Base-by-base conservation (phyloP, 108 stramenopile genomes). In the Cyclotella sp. region DNA sequence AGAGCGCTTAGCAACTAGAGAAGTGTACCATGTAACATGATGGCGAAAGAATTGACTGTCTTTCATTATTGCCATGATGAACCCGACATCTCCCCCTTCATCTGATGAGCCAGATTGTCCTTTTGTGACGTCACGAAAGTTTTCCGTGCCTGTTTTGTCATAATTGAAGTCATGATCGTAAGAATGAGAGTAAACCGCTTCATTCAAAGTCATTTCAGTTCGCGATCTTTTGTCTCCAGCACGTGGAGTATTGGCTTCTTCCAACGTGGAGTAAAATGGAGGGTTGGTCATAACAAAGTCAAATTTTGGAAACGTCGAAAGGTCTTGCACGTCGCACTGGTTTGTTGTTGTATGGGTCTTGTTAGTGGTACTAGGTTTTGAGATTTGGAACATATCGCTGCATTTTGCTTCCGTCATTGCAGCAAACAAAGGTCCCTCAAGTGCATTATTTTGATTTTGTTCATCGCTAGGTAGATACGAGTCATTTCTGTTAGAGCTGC, bases 271-370 rank as follows among this genome's bases (percentile, higher is more conserved):
- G 68, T 94, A 97, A 84, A 98, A 98, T 16, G 97, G 97, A 57
- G 97, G 97, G 78, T 98, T 98, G 21, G 95, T 96, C 91, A 98
- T 90, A 85, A 88, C 86, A 82, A 97, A 91, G 55, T 95, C 95
- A 64, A 94, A 68, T 22, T 57, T 68, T 21, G 55, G 55, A 57
- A 24, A 57, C 21, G 21, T 57, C 7, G 61, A 41, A 39, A 63
- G 24, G 22, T 55, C 19, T 0, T 49, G 1, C 40, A n/a, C 2
- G 12, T 21, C 26, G 26, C 6, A 27, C 40, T 51, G 61, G 1
- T 49, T 49, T 49, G 47, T 49, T 57, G 55, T 24, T 22, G n/a
- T 26, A 22, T 57, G 3, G 55, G 19, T 22, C 2, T 24, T 24
- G 24, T 26, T 24, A 22, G 54, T 3, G 57, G 30, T 2, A 52